A percentile compares a stretch with the other conserved stretches of the same genome.
These are phyloP conservation scores for Cryphonectria carpinicola DNA, from an alignment of 2,329 filamentous ascomycete genomes.

Conservation along the genomic window DNA sequence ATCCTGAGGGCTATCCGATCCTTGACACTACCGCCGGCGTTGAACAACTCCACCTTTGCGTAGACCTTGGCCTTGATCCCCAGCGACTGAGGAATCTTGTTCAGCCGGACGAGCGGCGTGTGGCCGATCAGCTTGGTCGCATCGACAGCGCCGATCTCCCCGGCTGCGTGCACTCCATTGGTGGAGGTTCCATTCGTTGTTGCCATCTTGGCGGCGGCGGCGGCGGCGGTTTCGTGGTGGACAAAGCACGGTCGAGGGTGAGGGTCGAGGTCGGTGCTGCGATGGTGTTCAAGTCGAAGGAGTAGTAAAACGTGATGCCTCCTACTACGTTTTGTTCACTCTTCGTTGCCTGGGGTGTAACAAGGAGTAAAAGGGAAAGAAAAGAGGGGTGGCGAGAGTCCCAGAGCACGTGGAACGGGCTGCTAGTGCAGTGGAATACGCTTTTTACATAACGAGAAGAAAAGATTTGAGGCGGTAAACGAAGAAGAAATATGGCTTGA, in stretches of 20 bases:
- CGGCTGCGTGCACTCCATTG: conserved; percentile 16
- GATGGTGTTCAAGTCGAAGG: background rate
- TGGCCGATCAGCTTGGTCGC: conserved; percentile 91
- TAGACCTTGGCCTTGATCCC: conserved; percentile 89
- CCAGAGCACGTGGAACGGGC: background rate
- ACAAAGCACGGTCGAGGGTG: background rate
- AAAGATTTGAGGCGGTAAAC: conserved; percentile 10
- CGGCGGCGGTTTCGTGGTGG: background rate
- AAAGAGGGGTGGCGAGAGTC: background rate
- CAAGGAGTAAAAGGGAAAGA: background rate
- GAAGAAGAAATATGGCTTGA: conserved; percentile 13
- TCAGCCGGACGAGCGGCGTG: conserved; percentile 91
- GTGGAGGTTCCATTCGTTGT: conserved; percentile 22
- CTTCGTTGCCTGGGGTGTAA: background rate
- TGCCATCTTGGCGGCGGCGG: conserved; percentile 19
- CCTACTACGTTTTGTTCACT: background rate
- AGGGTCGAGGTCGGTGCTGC: background rate
- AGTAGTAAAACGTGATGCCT: background rate
- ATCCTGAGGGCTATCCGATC: conserved; percentile 95
- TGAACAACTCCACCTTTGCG: conserved; percentile 91
- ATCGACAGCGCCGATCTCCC: conserved; percentile 49
- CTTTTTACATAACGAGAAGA: conserved; percentile 16
- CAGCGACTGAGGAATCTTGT: conserved; percentile 88
- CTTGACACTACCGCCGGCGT: conserved; percentile 91
- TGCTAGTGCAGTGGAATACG: conserved; percentile 3